Evolutionary conservation across 768 basidiomycete species (phyloP), one percentile per base, ranked within the genome.

Genomic region (Phylloporus scabripes): DNA sequence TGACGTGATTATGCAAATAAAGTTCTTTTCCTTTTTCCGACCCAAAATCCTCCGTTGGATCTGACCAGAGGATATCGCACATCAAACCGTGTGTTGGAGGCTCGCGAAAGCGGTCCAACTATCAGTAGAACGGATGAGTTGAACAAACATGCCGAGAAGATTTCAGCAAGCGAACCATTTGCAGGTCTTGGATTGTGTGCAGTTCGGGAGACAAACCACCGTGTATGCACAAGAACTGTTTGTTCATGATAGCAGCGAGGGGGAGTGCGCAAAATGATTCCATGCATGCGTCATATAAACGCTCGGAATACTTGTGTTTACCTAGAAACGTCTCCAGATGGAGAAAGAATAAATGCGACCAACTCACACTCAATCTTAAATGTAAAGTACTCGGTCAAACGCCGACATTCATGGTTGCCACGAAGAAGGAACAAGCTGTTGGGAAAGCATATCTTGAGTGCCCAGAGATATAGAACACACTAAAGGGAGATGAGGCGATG

Each of bases 51-150:
- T 87, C 84, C 1, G 83, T 67, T 4, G 84, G 84, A 68, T 87
- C 84, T 4, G 85, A 78, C 84, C 84, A 87, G 6, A 87, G 73
- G 36, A 87, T 78, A 53, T 87, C 84, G 57, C 84, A 85, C 83
- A 87, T 85, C 42, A 85, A 66, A 11, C 85, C 84, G 7, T 79
- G 75, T 0, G 85, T 86, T 2, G 84, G 84, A 0, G 84, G 85
- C 60, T 87, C 84, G 26, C 79, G 74, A 71, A 84, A 87, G 20
- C 84, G 77, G 61, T 87, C 81, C 61, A 86, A 74, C 83, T 85
- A 57, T 26, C 11, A 21, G 51, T 14, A 5, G 2, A 44, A 46
- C 15, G 41, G 7, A 55, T 48, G 28, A 53, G 41, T 33, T 23
- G 5, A 36, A 32, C 7, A 18, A 38, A 31, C 15, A 38, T 26